A percentile compares a stretch with the other conserved stretches of the same genome.
Conservation (phyloP, 2,329 filamentous ascomycete species). For the Fusarium ambrosium region DNA sequence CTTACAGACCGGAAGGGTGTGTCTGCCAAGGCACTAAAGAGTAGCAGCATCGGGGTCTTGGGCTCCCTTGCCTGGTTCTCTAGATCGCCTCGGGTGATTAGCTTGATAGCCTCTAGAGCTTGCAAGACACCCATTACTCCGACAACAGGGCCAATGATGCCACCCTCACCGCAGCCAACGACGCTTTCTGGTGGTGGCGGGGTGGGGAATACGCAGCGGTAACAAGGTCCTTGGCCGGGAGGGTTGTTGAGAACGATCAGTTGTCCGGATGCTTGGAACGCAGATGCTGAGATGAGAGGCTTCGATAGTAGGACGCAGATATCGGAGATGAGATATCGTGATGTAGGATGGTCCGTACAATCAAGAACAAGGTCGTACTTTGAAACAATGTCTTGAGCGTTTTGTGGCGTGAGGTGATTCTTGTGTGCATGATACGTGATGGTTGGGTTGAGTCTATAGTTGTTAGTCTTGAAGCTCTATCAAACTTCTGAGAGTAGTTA, state of each 20-base stretch:
- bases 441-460: conserved; percentile 77
- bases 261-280: conserved; percentile 89
- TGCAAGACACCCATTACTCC: conserved; percentile 94
- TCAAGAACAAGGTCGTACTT: conserved; percentile 89
- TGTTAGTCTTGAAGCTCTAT: neutral
- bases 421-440: conserved; percentile 74
- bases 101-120: conserved; percentile 87
- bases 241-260: conserved; percentile 90
- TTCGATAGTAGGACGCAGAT: conserved; percentile 84
- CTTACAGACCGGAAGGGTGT: conserved; percentile 78
- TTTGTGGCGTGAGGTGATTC: conserved; percentile 75
- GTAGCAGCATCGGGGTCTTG: conserved; percentile 55
- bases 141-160: conserved; percentile 92
- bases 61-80: conserved; percentile 34
- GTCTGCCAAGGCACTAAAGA: conserved; percentile 62
- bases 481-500: conserved; percentile 48
- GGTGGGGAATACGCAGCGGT: conserved; percentile 90
- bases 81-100: conserved; percentile 68
- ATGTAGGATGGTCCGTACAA: conserved; percentile 93
- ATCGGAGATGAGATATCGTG: conserved; percentile 93
- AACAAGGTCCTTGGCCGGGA: conserved; percentile 83
- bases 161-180: conserved; percentile 90
- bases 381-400: conserved; percentile 75
- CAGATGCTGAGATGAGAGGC: conserved; percentile 89
- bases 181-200: conserved; percentile 88